Evolutionary conservation across 2,329 filamentous ascomycete species (phyloP).

Genomic region (Didymella segeticola): DNA sequence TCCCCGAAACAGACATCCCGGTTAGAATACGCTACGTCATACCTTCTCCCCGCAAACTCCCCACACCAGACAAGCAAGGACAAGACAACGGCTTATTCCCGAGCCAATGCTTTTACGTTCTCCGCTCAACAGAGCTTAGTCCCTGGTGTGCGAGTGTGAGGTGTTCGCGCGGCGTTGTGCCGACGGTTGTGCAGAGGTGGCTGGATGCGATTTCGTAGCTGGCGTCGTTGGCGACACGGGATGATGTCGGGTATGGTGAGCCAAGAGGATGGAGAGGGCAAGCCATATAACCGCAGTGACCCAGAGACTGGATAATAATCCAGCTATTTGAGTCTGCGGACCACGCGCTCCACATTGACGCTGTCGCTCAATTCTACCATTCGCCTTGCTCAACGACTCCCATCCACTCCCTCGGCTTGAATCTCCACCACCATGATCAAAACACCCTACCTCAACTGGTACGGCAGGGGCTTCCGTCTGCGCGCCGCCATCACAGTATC

Average conservation of each 20-base stretch:
- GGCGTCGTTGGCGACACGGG: constrained; percentile 6
- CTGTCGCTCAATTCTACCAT: too few relatives aligned
- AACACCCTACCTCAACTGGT: constrained; percentile 36
- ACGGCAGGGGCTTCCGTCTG: constrained; percentile 36
- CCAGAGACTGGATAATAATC: not conserved
- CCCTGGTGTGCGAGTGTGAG: not conserved
- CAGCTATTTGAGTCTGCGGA: too few relatives aligned
- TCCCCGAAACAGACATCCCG: too few relatives aligned
- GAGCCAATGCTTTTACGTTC: too few relatives aligned
- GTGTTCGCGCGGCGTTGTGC: not conserved
- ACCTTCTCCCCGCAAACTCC: too few relatives aligned
- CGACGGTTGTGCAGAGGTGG: not conserved
- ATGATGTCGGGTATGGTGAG: too few relatives aligned
- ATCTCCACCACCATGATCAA: constrained; percentile 23
- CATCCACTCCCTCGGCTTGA: not conserved
- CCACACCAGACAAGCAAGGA: too few relatives aligned
- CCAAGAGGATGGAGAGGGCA: too few relatives aligned
- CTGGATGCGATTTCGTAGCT: too few relatives aligned
- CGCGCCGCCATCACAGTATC: constrained; percentile 38
- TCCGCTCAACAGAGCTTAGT: constrained; percentile 9
- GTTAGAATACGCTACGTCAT: too few relatives aligned
- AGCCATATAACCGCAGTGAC: constrained; percentile 11
- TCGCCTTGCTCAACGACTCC: not conserved
- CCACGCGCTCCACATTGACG: too few relatives aligned
- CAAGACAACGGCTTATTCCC: too few relatives aligned